These are phyloP conservation scores for Pythium oligandrum DNA, from an alignment of 352 stramenopile species.

Conservation along the genomic window DNA sequence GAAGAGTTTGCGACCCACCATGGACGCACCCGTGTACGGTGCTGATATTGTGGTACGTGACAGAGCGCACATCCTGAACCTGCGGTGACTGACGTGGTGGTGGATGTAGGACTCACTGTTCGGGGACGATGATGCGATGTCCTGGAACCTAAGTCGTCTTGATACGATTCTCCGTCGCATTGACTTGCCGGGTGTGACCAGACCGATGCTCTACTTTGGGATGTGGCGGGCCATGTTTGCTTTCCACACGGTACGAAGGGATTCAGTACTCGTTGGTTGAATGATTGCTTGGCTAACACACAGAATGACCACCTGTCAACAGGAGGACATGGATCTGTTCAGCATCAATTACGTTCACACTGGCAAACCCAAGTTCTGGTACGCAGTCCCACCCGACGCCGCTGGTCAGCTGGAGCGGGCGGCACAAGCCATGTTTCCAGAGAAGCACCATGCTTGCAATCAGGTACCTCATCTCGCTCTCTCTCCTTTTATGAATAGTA, in stretches of 20 bases:
- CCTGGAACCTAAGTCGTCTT: constrained; percentile 87
- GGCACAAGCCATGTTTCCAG: constrained; percentile 82
- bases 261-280: neutral
- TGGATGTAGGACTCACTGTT: constrained; percentile 73
- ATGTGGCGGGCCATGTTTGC: constrained; percentile 94
- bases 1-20: constrained; percentile 79
- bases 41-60: constrained; percentile 80
- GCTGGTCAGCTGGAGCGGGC: constrained; percentile 77
- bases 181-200: constrained; percentile 82
- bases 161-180: constrained; percentile 84
- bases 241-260: constrained; percentile 73
- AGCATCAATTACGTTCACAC: constrained; percentile 94
- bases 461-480: constrained; percentile 27
- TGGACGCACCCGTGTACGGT: constrained; percentile 88
- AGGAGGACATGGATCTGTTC: constrained; percentile 94
- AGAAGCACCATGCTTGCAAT: constrained; percentile 78
- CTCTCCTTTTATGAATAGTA: too few relatives aligned
- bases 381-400: constrained; percentile 75
- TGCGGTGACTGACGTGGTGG: too few relatives aligned
- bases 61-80: neutral
- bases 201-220: constrained; percentile 92
- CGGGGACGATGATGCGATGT: constrained; percentile 46
- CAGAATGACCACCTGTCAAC: neutral
- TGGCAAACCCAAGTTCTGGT: constrained; percentile 93
- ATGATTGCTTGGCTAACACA: too few relatives aligned